A percentile compares a stretch with the other conserved stretches of the same genome.
phyloP scores from a whole-genome alignment of 495 filamentous ascomycete species.

The Cenococcum geophilum region DNA sequence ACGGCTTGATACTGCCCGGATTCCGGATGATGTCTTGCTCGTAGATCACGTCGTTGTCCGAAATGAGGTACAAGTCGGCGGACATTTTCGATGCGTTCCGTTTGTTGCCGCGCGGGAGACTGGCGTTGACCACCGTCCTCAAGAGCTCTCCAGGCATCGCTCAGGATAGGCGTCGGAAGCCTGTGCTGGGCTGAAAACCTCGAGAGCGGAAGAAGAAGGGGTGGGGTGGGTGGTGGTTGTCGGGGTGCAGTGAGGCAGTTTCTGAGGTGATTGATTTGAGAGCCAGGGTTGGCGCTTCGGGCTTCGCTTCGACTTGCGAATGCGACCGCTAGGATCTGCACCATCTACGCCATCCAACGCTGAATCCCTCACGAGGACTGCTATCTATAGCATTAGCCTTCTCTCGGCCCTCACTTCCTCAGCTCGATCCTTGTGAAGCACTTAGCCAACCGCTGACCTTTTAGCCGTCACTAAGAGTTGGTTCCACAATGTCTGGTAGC shows the following conservation, averaged over 20 bases:
- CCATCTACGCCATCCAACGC: conserved; percentile 2
- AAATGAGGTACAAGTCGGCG: conserved; percentile 45
- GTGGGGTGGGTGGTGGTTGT: neutral
- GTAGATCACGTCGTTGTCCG: conserved; percentile 85
- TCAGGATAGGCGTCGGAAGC: conserved; percentile 1
- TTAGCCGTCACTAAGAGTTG: neutral
- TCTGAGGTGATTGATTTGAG: conserved; percentile 3
- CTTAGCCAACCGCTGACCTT: neutral
- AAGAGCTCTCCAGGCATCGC: conserved; percentile 32
- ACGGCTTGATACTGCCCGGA: conserved; percentile 83
- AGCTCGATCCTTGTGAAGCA: neutral
- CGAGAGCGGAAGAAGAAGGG: conserved; percentile 10
- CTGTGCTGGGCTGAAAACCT: conserved; percentile 19
- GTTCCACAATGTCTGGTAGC: conserved; percentile 52
- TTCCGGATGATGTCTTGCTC: conserved; percentile 92
- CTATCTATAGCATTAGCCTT: conserved; percentile 6
- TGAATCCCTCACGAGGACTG: neutral
- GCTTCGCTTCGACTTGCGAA: conserved; percentile 4
- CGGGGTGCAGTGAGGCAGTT: conserved; percentile 1
- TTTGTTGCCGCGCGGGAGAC: conserved; percentile 25
- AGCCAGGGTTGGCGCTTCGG: neutral
- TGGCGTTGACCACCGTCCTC: conserved; percentile 17
- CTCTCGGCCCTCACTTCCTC: neutral
- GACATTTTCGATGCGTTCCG: conserved; percentile 25
- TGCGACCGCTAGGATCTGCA: neutral